Evolutionary conservation across 2,329 filamentous ascomycete species (phyloP).

Genomic region (Hypoxylon sp.): DNA sequence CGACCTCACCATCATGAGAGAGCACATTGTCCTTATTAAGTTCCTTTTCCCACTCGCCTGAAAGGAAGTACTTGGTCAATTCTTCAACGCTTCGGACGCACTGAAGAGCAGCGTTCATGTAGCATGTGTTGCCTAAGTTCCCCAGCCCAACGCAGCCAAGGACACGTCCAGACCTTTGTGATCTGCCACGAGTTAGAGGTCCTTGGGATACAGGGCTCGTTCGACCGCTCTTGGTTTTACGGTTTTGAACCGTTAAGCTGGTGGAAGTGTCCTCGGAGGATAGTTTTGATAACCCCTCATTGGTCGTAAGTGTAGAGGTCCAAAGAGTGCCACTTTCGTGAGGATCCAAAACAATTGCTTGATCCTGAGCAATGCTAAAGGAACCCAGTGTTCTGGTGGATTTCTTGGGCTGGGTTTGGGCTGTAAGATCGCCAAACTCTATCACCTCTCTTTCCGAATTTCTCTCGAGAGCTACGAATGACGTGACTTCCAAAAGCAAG

Average conservation of each 20-base stretch:
- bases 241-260: conserved; percentile 47
- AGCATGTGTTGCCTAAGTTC: conserved; percentile 97
- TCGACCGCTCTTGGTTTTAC: conserved; percentile 67
- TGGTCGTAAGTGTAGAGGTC: conserved; percentile 59
- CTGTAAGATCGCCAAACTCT: conserved; percentile 73
- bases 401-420: conserved; percentile 80
- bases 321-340: conserved; percentile 67
- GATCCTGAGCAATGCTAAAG: conserved; percentile 74
- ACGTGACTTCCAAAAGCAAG: conserved; percentile 68
- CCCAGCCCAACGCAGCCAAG: conserved; percentile 82
- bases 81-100: conserved; percentile 95
- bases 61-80: conserved; percentile 88
- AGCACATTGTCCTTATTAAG: conserved; percentile 87
- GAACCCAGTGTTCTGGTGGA: conserved; percentile 72
- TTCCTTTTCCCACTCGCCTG: conserved; percentile 76
- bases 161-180: conserved; percentile 73
- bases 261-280: conserved; percentile 48
- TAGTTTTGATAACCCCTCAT: conserved; percentile 45
- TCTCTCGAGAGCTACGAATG: conserved; percentile 69
- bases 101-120: conserved; percentile 98
- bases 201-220: conserved; percentile 72
- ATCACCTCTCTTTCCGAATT: conserved; percentile 71
- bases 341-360: conserved; percentile 86
- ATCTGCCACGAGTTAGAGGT: conserved; percentile 74
- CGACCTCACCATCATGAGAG: conserved; percentile 85